Evolutionary conservation across 805 yeast species (phyloP).

Genomic region (Grigorovia yakushimaensis): DNA sequence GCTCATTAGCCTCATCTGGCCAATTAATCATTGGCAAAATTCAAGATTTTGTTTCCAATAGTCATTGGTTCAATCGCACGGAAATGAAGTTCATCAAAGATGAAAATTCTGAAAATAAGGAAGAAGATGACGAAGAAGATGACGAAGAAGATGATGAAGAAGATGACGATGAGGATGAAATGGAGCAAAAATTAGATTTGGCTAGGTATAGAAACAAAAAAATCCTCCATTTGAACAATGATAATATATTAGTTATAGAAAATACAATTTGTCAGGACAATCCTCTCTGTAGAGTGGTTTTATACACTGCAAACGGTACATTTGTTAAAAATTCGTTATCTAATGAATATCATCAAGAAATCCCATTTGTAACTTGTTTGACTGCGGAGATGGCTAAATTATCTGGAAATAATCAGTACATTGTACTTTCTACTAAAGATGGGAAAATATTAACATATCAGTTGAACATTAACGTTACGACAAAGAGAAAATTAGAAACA

Average conservation of each 20-base stretch:
- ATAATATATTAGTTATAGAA: slow-evolving; percentile 3
- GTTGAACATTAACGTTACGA: slow-evolving; percentile 18
- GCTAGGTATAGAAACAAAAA: slow-evolving; percentile 8
- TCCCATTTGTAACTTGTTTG: not conserved
- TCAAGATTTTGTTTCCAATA: slow-evolving; percentile 11
- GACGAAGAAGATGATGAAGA: slow-evolving; percentile 11
- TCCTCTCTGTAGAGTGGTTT: not conserved
- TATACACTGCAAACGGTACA: not conserved
- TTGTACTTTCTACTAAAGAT: slow-evolving; percentile 38
- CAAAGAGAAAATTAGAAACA: slow-evolving; percentile 3
- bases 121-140: slow-evolving; percentile 7
- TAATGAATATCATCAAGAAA: not conserved
- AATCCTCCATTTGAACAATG: slow-evolving; percentile 4
- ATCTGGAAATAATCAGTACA: slow-evolving; percentile 21
- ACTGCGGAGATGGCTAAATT: slow-evolving; percentile 20
- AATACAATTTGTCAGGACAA: not conserved
- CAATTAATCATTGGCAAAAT: slow-evolving; percentile 22
- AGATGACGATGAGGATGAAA: slow-evolving; percentile 11
- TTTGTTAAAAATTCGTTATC: not conserved
- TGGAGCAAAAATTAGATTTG: slow-evolving; percentile 4
- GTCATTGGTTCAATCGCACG: slow-evolving; percentile 17
- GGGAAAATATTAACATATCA: slow-evolving; percentile 13
- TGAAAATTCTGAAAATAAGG: slow-evolving; percentile 1
- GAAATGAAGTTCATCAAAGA: slow-evolving; percentile 2
- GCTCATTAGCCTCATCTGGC: slow-evolving; percentile 20